Conservation (phyloP, 192 early-diverging fungal species). For the Linnemannia hyalina region DNA sequence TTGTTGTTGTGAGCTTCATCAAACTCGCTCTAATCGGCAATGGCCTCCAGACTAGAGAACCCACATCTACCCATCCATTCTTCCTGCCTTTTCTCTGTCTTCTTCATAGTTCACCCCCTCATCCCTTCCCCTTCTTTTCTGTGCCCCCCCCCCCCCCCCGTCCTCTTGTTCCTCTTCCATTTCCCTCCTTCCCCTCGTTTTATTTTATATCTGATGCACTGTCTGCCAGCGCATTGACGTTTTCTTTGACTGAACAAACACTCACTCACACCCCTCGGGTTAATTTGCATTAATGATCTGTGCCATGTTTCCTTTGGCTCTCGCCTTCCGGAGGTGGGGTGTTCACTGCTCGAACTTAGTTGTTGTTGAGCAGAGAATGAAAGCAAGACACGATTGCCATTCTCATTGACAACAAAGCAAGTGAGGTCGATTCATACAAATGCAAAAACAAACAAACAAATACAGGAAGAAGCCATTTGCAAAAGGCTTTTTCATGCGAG, state of each 20-base stretch:
- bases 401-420: neutral
- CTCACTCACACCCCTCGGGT: neutral
- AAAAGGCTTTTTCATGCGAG: too few species aligned
- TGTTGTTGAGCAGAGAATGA: neutral
- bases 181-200: neutral
- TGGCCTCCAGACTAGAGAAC: neutral
- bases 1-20: conserved; percentile 3
- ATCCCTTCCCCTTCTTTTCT: neutral
- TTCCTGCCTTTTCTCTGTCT: neutral
- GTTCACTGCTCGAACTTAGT: neutral
- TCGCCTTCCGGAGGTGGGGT: neutral
- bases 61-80: neutral
- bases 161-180: neutral
- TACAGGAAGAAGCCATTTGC: neutral
- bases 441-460: neutral
- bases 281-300: neutral
- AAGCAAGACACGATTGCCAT: too few species aligned
- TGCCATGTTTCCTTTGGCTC: neutral
- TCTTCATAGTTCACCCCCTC: neutral
- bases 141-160: neutral
- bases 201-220: neutral
- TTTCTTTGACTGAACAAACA: neutral
- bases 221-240: neutral
- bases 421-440: neutral
- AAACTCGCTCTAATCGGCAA: neutral